phyloP scores from a whole-genome alignment of 2,329 filamentous ascomycete species.

The Penicillium vulpinum region DNA sequence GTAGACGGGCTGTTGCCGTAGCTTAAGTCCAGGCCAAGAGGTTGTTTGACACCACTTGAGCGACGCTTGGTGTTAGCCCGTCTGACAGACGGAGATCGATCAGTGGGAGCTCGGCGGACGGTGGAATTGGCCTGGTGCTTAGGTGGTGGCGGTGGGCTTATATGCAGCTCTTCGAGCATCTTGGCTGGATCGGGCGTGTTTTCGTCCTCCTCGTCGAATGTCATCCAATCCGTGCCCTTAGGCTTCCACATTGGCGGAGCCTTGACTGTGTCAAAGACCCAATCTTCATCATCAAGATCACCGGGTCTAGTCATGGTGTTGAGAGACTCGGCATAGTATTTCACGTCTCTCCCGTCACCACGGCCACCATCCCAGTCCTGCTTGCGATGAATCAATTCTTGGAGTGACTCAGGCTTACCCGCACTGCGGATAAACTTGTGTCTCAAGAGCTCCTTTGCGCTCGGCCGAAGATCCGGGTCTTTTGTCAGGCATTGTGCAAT shows the following conservation, averaged over 20 bases:
- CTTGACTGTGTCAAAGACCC: constrained; percentile 94
- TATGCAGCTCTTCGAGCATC: constrained; percentile 41
- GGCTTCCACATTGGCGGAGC: constrained; percentile 61
- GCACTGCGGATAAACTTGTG: constrained; percentile 86
- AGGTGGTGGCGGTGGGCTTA: constrained; percentile 47
- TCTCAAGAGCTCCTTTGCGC: constrained; percentile 80
- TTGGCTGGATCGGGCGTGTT: constrained; percentile 32
- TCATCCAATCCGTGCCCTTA: constrained; percentile 51
- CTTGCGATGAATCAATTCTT: constrained; percentile 78
- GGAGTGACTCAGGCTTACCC: constrained; percentile 82
- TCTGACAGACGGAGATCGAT: constrained; percentile 44
- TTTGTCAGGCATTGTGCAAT: constrained; percentile 87
- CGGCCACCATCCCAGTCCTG: constrained; percentile 78
- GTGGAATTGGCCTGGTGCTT: constrained; percentile 63
- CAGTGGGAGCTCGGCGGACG: constrained; percentile 48
- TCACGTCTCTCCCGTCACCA: constrained; percentile 67
- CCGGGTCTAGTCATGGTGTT: constrained; percentile 62
- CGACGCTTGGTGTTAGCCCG: constrained; percentile 43
- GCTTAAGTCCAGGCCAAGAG: constrained; percentile 83
- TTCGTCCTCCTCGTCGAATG: constrained; percentile 34
- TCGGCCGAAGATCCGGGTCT: constrained; percentile 79
- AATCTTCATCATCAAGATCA: constrained; percentile 77
- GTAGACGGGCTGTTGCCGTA: constrained; percentile 94
- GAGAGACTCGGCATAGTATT: constrained; percentile 92
- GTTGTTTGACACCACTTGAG: constrained; percentile 64